A percentile compares a stretch with the other conserved stretches of the same genome.
Conservation (phyloP, 768 basidiomycete genomes). For the Crassisporium funariophilum region DNA sequence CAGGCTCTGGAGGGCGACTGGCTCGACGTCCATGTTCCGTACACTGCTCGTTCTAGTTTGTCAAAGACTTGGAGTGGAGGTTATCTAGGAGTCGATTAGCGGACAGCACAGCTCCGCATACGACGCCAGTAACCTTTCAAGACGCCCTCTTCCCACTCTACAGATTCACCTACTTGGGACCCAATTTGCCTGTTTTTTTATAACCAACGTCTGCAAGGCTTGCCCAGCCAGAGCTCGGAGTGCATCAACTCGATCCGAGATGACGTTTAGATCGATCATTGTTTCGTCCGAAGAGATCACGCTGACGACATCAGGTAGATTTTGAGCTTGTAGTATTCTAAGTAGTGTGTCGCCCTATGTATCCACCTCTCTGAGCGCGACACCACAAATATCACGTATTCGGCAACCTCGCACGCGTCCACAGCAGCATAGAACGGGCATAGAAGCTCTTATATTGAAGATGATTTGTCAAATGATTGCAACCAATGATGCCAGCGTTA, state of each 20-base stretch:
- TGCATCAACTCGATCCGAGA: conserved; percentile 70
- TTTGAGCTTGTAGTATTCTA: conserved; percentile 87
- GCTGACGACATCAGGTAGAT: conserved; percentile 81
- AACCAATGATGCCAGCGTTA: too few relatives aligned
- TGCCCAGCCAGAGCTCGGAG: conserved; percentile 79
- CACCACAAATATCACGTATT: conserved; percentile 88
- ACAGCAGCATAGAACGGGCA: conserved; percentile 45
- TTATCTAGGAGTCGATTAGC: conserved; percentile 83
- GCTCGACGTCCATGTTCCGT: conserved; percentile 68
- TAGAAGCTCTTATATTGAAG: not conserved
- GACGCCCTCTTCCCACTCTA: conserved; percentile 61
- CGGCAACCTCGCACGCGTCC: conserved; percentile 85
- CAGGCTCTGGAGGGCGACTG: conserved; percentile 62
- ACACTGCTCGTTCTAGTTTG: conserved; percentile 34
- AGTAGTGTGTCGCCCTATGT: conserved; percentile 85
- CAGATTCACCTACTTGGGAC: conserved; percentile 65
- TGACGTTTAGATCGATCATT: conserved; percentile 67
- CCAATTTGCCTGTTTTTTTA: conserved; percentile 80
- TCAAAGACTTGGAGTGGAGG: conserved; percentile 58
- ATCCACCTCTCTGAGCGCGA: conserved; percentile 82
- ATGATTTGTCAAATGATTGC: too few relatives aligned
- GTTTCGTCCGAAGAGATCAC: conserved; percentile 66
- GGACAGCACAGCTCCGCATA: conserved; percentile 78
- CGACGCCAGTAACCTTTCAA: conserved; percentile 81
- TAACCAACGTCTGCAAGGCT: conserved; percentile 78